Evolutionary conservation across 805 yeast species (phyloP).

Genomic region (Wickerhamomyces queroliae): DNA sequence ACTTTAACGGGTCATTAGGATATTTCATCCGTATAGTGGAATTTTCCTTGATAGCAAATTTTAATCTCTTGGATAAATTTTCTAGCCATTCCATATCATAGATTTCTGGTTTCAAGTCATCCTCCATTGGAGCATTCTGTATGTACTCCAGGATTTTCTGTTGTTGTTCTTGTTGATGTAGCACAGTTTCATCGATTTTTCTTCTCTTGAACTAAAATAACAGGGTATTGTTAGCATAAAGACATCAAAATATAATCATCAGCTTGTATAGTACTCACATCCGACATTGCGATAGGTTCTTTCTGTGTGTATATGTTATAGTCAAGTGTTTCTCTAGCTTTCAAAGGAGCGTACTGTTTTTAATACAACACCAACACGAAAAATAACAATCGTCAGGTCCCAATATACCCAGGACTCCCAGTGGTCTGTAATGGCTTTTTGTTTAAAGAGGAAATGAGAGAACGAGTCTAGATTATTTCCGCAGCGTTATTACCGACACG

Average conservation of each 20-base stretch:
- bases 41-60: slow-evolving; percentile 4
- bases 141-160: background rate
- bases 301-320: no score
- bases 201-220: background rate
- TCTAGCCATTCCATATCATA: slow-evolving; percentile 12
- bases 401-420: no score
- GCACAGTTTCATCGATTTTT: background rate
- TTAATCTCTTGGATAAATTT: slow-evolving; percentile 2
- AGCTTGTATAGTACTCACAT: no score
- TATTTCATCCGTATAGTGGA: slow-evolving; percentile 5
- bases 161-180: background rate
- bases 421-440: no score
- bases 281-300: no score
- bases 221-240: background rate
- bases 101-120: background rate
- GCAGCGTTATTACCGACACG: background rate
- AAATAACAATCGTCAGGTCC: no score
- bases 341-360: no score
- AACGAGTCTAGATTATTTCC: background rate
- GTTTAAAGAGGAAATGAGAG: background rate
- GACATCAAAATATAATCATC: no score
- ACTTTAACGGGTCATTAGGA: slow-evolving; percentile 12
- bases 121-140: background rate
- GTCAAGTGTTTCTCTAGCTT: no score
- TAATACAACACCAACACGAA: no score